Evolutionary conservation across 2,329 filamentous ascomycete genomes (phyloP).

Genomic region (Lachnellula arida): DNA sequence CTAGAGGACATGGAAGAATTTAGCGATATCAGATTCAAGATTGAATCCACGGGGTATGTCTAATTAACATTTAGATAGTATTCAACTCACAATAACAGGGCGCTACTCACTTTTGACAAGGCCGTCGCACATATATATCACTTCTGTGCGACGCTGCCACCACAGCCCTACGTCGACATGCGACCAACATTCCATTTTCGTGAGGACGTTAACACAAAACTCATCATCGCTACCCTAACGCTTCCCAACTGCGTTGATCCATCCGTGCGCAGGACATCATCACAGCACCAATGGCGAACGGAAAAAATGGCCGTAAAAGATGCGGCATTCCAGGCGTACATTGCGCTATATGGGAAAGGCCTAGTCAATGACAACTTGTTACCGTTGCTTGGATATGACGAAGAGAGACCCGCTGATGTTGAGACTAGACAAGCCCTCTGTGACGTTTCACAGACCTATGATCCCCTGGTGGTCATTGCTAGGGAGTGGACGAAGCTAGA

Average conservation of each 20-base stretch:
- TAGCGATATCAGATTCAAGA: slow-evolving; percentile 33
- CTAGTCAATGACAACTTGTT: slow-evolving; percentile 73
- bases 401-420: slow-evolving; percentile 23
- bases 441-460: slow-evolving; percentile 24
- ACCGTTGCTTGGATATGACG: slow-evolving; percentile 43
- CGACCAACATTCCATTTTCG: slow-evolving; percentile 55
- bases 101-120: slow-evolving; percentile 64
- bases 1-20: slow-evolving; percentile 21
- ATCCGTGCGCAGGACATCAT: slow-evolving; percentile 47
- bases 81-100: neutral
- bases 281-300: slow-evolving; percentile 56
- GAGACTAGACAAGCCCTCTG: slow-evolving; percentile 33
- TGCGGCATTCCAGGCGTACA: slow-evolving; percentile 68
- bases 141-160: slow-evolving; percentile 61
- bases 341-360: slow-evolving; percentile 60
- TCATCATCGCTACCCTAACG: slow-evolving; percentile 54
- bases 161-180: slow-evolving; percentile 53
- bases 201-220: slow-evolving; percentile 18
- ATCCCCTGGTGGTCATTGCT: slow-evolving; percentile 32
- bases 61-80: neutral
- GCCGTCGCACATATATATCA: slow-evolving; percentile 70
- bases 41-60: slow-evolving; percentile 39
- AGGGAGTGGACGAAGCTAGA: slow-evolving; percentile 15
- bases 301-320: slow-evolving; percentile 47
- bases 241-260: slow-evolving; percentile 64